phyloP scores from a whole-genome alignment of 2,329 filamentous ascomycete species.

The Sarocladiaceae sp. region DNA sequence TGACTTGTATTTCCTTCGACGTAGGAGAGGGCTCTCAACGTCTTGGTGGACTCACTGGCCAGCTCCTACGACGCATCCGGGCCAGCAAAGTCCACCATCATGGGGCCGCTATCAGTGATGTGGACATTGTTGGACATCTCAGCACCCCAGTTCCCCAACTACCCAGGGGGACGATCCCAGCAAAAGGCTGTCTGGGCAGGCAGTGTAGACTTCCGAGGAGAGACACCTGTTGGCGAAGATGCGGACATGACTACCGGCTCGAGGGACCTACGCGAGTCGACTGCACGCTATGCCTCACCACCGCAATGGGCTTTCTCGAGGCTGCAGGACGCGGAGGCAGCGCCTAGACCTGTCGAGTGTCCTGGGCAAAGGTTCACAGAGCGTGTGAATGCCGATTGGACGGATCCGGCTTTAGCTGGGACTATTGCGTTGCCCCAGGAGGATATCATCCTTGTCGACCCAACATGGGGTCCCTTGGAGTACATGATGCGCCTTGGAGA shows the following conservation, averaged over 20 bases:
- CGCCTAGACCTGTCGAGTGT: background rate
- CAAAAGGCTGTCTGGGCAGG: background rate
- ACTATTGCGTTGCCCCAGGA: background rate
- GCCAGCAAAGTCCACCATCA: background rate
- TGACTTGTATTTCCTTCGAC: background rate
- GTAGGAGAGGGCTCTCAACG: background rate
- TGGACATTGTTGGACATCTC: constrained; percentile 1
- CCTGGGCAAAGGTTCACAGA: background rate
- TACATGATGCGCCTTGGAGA: constrained; percentile 3
- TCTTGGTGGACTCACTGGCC: background rate
- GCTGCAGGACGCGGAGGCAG: background rate
- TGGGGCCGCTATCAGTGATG: background rate
- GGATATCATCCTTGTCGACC: constrained; percentile 1
- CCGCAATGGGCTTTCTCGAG: background rate
- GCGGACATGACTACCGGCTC: background rate
- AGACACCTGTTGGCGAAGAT: background rate
- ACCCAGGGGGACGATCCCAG: background rate
- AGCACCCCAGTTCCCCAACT: background rate
- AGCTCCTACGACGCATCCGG: background rate
- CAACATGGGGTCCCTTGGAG: constrained; percentile 1
- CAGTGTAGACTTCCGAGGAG: background rate
- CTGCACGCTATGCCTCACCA: background rate
- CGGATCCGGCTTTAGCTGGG: background rate
- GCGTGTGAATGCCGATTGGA: background rate
- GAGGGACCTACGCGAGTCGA: background rate